Conservation (phyloP, 192 early-diverging fungal genomes). For the Lunasporangiospora selenospora region DNA sequence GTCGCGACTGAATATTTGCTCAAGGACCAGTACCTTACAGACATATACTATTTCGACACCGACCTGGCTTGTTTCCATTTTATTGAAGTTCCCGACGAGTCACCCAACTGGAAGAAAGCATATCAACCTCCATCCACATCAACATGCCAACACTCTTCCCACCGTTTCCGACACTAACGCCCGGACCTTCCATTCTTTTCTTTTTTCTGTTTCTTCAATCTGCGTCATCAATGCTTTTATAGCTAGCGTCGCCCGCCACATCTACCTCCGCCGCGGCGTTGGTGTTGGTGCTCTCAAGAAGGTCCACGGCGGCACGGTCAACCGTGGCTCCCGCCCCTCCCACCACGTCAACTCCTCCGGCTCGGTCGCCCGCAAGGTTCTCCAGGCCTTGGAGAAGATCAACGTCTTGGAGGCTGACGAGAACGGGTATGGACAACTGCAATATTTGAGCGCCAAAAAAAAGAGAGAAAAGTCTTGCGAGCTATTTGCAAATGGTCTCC, state of each 20-base stretch:
- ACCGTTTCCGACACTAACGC: not conserved
- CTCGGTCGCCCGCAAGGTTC: slow-evolving; percentile 92
- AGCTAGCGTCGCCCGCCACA: slow-evolving; percentile 95
- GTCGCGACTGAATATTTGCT: too few relatives aligned
- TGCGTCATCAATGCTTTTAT: too few relatives aligned
- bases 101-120: too few relatives aligned
- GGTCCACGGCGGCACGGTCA: slow-evolving; percentile 90
- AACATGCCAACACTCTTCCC: not conserved
- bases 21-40: too few relatives aligned
- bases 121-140: not conserved
- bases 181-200: not conserved
- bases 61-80: too few relatives aligned
- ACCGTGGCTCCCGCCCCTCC: slow-evolving; percentile 94
- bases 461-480: too few relatives aligned
- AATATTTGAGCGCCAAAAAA: not conserved
- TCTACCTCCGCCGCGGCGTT: slow-evolving; percentile 95
- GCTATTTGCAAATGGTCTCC: not conserved
- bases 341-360: slow-evolving; percentile 89
- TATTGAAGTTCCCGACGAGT: too few relatives aligned
- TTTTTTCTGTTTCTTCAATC: not conserved
- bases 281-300: slow-evolving; percentile 96
- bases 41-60: too few relatives aligned
- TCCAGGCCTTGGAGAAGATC: slow-evolving; percentile 99
- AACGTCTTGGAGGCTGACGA: slow-evolving; percentile 93
- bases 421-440: slow-evolving; percentile 63